Evolutionary conservation across 768 basidiomycete genomes (phyloP).

Genomic region (Phanerochaete sordida): DNA sequence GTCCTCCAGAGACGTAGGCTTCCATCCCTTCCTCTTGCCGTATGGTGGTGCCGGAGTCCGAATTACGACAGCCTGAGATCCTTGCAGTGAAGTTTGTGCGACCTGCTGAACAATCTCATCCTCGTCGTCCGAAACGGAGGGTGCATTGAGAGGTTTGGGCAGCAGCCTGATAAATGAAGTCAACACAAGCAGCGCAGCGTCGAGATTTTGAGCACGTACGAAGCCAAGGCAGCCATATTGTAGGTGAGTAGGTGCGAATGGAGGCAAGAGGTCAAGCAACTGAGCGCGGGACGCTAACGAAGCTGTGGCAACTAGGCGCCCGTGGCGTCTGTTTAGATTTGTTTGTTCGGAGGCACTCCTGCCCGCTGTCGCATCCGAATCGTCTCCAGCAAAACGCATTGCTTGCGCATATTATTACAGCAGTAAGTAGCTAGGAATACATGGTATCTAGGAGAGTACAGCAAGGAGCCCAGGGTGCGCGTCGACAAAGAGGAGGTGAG

Average conservation of each 20-base stretch:
- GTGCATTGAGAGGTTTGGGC: constrained; percentile 59
- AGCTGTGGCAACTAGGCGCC: not conserved
- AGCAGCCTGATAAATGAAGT: constrained; percentile 47
- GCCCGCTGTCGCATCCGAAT: no score
- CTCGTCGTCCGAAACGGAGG: constrained; percentile 58
- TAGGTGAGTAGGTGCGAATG: constrained; percentile 2
- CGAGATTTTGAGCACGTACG: constrained; percentile 44
- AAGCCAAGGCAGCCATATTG: constrained; percentile 66
- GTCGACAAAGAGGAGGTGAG: not conserved
- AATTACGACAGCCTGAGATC: constrained; percentile 41
- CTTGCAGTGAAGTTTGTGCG: constrained; percentile 25
- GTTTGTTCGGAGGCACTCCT: not conserved
- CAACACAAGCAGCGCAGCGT: not conserved
- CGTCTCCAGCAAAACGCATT: no score
- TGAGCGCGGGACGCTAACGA: not conserved
- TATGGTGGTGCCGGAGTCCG: constrained; percentile 72
- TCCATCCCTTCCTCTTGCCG: constrained; percentile 84
- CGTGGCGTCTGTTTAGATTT: constrained; percentile 1
- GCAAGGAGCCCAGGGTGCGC: not conserved
- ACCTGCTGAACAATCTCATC: constrained; percentile 33
- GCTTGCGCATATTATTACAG: not conserved
- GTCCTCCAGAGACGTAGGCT: constrained; percentile 75
- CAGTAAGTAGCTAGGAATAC: not conserved
- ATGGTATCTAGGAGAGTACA: not conserved
- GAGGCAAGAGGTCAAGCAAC: not conserved